These are phyloP conservation scores for Vickermania ingenoplastis DNA, from an alignment of 208 protist species.

Conservation along the genomic window DNA sequence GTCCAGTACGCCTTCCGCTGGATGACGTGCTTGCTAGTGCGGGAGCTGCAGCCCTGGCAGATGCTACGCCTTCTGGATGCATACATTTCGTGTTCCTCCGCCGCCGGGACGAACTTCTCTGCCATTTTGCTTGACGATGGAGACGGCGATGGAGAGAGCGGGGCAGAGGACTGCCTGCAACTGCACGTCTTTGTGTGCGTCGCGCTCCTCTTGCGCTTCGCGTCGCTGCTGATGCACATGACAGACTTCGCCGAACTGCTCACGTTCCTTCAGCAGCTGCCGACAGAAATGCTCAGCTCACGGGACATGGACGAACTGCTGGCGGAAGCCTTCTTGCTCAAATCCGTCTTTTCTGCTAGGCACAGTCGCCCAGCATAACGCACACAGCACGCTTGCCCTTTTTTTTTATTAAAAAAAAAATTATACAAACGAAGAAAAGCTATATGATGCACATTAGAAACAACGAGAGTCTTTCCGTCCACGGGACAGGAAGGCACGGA, in stretches of 20 bases:
- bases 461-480: too few relatives aligned
- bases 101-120: slow-evolving; percentile 31
- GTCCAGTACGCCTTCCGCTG: slow-evolving; percentile 85
- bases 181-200: slow-evolving; percentile 84
- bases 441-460: too few relatives aligned
- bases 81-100: slow-evolving; percentile 77
- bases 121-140: background rate
- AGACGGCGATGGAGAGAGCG: background rate
- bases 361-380: too few relatives aligned
- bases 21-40: slow-evolving; percentile 90
- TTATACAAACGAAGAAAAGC: too few relatives aligned
- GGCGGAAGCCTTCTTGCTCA: slow-evolving; percentile 51
- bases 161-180: background rate
- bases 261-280: slow-evolving; percentile 60
- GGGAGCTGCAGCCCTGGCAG: slow-evolving; percentile 74
- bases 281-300: slow-evolving; percentile 37
- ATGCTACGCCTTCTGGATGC: slow-evolving; percentile 81
- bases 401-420: too few relatives aligned
- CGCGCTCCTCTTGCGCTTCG: slow-evolving; percentile 68
- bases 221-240: slow-evolving; percentile 32
- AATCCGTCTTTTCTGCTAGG: slow-evolving; percentile 53
- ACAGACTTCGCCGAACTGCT: slow-evolving; percentile 51
- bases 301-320: slow-evolving; percentile 51
- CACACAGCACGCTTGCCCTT: too few relatives aligned
- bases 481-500: too few relatives aligned